Base-by-base conservation (phyloP, 2,329 filamentous ascomycete species). In the Fusarium sterilihyphosum region DNA sequence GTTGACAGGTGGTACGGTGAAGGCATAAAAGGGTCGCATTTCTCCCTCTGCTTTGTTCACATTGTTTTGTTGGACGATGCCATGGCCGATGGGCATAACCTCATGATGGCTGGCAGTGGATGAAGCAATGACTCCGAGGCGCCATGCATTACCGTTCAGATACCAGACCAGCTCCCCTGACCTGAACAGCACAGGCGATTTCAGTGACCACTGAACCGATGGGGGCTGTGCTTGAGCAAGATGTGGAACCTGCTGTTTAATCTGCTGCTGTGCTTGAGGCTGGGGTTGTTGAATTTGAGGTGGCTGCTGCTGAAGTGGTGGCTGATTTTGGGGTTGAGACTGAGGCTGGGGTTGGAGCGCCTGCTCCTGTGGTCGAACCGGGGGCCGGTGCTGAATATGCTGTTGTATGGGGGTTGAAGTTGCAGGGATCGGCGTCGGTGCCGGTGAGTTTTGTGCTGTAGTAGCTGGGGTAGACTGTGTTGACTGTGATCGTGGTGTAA, bases 131-230 rank as follows among this genome's bases (percentile, higher is more conserved):
- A 88, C 78, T 10, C 86, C 87, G 1, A 88, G 80, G 40, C 86
- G 84, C 85, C 87, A 88, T 2, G 85, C 84, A 29, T 80, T 82
- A 12, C 82, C 82, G 31, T 86, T 85, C 70, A 85, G 83, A 65
- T 83, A 88, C 87, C 87, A 88, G 11, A 88, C 85, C 22, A 88
- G 79, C 70, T 88, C 87, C 44, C 87, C 87, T 4, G 82, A 79
- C 59, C 86, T 84, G 71, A 87, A 88, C 14, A 88, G 78, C 7
- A 81, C 71, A 22, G 81, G 73, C 65, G 79, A 73, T 66, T 83
- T 80, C 41, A 84, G 69, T 24, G 77, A 74, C 83, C 83, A 84
- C 38, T 74, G 74, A 20, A 61, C 44, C 40, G 73, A 54, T 31
- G 78, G 76, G 10, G 67, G 68, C 61, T 73, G 71, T 18, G 70